Percentiles rank a stretch among this genome's conserved stretches.
These are phyloP conservation scores for Moniliophthora roreri DNA, from an alignment of 1,284 basidiomycete genomes.

Conservation along the genomic window DNA sequence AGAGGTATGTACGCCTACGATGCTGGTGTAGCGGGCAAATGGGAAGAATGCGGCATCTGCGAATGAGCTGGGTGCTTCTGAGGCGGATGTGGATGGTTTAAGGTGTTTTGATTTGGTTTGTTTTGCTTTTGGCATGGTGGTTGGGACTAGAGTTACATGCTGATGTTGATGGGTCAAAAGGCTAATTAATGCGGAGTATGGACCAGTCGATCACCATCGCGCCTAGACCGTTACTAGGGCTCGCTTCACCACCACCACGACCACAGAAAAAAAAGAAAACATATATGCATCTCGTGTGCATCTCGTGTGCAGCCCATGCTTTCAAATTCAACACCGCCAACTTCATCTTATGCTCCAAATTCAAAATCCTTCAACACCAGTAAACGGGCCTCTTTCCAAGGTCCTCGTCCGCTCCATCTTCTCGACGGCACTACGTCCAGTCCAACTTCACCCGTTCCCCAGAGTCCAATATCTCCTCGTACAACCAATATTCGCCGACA, in stretches of 20 bases:
- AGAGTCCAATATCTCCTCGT: background rate
- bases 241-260: no score
- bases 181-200: no score
- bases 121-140: background rate
- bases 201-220: no score
- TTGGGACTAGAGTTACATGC: no score
- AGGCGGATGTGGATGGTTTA: background rate
- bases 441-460: background rate
- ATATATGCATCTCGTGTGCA: no score
- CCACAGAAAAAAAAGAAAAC: no score
- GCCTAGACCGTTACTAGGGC: no score
- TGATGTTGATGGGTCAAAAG: no score
- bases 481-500: background rate
- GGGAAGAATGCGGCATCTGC: constrained; percentile 26
- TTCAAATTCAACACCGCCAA: background rate
- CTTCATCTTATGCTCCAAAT: background rate
- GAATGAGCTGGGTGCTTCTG: constrained; percentile 1
- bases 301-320: background rate
- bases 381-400: background rate
- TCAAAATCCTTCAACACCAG: background rate
- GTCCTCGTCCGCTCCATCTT: background rate
- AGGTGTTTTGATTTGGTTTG: background rate
- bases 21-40: constrained; percentile 60
- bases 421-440: background rate
- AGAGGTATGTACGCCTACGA: constrained; percentile 69